Evolutionary conservation across 441 rosid genomes (phyloP).

Genomic region (Manihot esculenta): DNA sequence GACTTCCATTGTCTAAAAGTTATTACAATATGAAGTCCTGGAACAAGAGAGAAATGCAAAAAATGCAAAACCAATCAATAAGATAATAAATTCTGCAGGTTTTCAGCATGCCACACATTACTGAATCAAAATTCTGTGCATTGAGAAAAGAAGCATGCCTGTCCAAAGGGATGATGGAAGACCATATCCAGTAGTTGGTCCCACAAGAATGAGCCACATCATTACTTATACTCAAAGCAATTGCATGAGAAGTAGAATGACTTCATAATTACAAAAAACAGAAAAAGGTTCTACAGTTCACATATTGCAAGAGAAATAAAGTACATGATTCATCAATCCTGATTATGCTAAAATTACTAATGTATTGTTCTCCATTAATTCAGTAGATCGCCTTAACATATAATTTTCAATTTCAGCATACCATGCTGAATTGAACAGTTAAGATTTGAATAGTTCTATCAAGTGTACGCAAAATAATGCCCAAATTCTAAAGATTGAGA

Average conservation of each 20-base stretch:
- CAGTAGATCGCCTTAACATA: not conserved
- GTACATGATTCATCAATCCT: not conserved
- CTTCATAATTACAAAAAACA: no score
- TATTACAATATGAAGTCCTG: no score
- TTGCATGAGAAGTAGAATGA: not conserved
- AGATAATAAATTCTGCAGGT: no score
- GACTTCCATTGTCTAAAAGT: no score
- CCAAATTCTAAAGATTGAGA: not conserved
- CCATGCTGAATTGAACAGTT: not conserved
- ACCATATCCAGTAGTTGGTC: not conserved
- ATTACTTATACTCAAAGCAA: not conserved
- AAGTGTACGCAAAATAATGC: not conserved
- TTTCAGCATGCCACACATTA: no score
- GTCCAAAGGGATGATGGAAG: not conserved
- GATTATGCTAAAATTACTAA: not conserved
- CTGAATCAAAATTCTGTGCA: no score
- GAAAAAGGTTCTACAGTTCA: no score
- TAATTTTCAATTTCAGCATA: not conserved
- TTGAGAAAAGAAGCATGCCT: no score
- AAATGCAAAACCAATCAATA: no score
- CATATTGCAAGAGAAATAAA: no score
- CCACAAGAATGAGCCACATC: not conserved
- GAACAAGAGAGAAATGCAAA: no score
- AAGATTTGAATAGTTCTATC: not conserved
- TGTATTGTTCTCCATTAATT: not conserved